Percentiles rank a stretch among this genome's conserved stretches.
Evolutionary conservation across 2,329 filamentous ascomycete species (phyloP).

Genomic region (Epichloe uncinata): DNA sequence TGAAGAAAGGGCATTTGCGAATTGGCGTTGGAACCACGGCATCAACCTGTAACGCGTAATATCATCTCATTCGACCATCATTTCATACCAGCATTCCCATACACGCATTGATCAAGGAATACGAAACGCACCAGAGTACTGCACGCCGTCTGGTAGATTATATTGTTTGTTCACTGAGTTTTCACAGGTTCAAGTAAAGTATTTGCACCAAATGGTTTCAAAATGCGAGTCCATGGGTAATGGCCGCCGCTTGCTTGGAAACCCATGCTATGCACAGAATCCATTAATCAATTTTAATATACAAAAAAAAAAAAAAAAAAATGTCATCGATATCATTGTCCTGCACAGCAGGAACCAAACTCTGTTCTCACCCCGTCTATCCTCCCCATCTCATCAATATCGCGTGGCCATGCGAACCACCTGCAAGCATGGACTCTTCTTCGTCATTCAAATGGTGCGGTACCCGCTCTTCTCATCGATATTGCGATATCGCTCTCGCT

Average conservation of each 20-base stretch:
- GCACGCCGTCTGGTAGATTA: no score
- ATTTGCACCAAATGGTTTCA: neutral
- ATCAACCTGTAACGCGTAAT: neutral
- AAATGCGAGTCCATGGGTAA: no score
- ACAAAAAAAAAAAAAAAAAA: neutral
- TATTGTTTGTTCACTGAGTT: no score
- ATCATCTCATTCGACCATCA: neutral
- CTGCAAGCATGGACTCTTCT: neutral
- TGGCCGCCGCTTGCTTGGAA: neutral
- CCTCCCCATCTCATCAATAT: neutral
- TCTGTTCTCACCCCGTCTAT: neutral
- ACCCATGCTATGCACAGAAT: neutral
- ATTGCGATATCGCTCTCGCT: constrained; percentile 63
- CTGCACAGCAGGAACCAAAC: neutral
- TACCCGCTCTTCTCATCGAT: constrained; percentile 67
- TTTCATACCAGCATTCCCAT: neutral
- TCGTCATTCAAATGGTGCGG: constrained; percentile 27
- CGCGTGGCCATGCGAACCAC: neutral
- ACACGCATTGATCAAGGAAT: neutral
- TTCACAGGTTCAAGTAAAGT: neutral
- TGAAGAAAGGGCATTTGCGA: neutral
- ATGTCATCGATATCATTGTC: neutral
- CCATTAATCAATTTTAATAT: neutral
- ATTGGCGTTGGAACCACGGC: neutral
- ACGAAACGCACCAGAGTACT: no score